Percentiles rank a stretch among this genome's conserved stretches.
Conservation (phyloP, 2,329 filamentous ascomycete species). For the Aspergillus ochraceoroseus region DNA sequence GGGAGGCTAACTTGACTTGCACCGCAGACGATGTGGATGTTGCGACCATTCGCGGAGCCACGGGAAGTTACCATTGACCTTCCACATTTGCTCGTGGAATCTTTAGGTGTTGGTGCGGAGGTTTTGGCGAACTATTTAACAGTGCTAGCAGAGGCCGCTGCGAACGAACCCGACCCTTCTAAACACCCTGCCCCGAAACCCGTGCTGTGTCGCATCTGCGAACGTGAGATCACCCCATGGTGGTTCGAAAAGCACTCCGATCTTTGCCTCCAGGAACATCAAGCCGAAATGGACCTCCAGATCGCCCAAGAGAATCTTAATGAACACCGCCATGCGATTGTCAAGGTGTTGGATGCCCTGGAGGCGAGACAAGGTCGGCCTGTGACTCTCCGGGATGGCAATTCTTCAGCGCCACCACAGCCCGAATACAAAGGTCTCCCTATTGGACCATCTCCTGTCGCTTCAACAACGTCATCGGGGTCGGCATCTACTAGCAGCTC, state of each 20-base stretch:
- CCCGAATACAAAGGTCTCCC: conserved; percentile 84
- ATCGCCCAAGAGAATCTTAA: conserved; percentile 87
- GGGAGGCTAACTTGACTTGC: conserved; percentile 21
- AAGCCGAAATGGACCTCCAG: conserved; percentile 96
- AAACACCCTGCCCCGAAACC: conserved; percentile 75
- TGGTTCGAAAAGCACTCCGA: conserved; percentile 99
- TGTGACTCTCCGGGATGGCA: conserved; percentile 36
- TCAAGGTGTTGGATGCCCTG: conserved; percentile 87
- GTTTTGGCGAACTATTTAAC: conserved; percentile 92
- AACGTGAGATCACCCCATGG: conserved; percentile 95
- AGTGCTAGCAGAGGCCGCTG: conserved; percentile 74
- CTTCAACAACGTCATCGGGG: conserved; percentile 66
- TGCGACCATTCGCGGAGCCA: conserved; percentile 81
- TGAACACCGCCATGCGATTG: conserved; percentile 90
- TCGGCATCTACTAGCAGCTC: conserved; percentile 66
- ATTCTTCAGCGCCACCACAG: conserved; percentile 52
- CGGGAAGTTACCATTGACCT: conserved; percentile 95
- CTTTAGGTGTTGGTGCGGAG: conserved; percentile 88
- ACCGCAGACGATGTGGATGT: conserved; percentile 96
- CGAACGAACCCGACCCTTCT: conserved; percentile 66
- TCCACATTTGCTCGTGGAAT: conserved; percentile 81
- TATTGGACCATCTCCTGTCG: conserved; percentile 67
- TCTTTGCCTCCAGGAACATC: conserved; percentile 89
- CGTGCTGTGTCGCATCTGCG: conserved; percentile 92
- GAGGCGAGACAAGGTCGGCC: conserved; percentile 58